Conservation (phyloP, 768 basidiomycete genomes). For the Mycena vitilis region DNA sequence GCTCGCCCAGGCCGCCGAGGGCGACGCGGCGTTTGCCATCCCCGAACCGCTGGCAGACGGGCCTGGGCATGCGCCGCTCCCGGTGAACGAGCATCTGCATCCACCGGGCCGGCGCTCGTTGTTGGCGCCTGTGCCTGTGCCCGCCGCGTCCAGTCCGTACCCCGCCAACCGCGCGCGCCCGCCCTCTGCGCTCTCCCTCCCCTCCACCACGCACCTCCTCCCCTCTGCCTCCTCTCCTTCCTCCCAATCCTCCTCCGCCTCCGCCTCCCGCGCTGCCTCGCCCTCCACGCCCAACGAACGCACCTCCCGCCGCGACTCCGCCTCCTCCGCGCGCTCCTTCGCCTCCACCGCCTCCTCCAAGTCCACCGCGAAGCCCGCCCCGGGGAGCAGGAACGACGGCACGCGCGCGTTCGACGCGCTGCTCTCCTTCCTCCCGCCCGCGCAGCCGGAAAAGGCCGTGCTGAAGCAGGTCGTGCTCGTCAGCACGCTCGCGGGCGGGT, state of each 20-base stretch:
- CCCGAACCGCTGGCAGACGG: constrained; percentile 34
- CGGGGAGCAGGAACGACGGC: neutral
- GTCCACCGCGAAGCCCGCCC: neutral
- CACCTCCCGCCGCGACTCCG: neutral
- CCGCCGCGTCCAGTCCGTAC: neutral
- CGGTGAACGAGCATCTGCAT: constrained; percentile 17
- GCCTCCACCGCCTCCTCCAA: neutral
- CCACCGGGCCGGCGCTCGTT: constrained; percentile 5
- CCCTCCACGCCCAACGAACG: neutral
- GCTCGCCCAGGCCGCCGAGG: constrained; percentile 46
- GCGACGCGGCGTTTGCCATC: constrained; percentile 46
- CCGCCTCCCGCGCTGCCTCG: no score
- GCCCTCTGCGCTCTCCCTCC: constrained; percentile 13
- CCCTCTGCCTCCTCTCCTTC: neutral
- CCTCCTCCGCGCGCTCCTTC: neutral
- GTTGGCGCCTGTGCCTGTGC: neutral
- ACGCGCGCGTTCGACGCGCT: constrained; percentile 54
- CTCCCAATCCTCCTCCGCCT: neutral
- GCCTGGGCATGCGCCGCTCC: neutral
- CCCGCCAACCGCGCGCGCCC: constrained; percentile 1
- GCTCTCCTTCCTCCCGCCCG: constrained; percentile 56
- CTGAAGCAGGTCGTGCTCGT: constrained; percentile 59
- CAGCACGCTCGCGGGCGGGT: constrained; percentile 35
- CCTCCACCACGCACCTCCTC: neutral
- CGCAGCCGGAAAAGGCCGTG: constrained; percentile 53